Evolutionary conservation across 176 grass and related monocot genomes (phyloP), one percentile per base, ranked within the genome.

Genomic region (Puya raimondii): DNA sequence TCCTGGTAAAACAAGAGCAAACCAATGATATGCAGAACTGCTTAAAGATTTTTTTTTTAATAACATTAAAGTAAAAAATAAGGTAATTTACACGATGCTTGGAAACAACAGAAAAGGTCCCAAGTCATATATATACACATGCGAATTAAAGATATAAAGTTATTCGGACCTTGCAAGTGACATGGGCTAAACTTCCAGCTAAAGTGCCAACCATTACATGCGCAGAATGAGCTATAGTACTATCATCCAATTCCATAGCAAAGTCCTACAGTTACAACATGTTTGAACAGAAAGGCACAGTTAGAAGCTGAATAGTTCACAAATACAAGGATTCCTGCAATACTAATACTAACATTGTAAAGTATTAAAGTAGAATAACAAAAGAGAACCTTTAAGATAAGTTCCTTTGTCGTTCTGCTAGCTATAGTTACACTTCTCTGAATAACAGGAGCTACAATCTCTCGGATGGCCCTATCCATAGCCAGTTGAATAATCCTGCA

Each of bases 371-470:
- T 11, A 72, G 47, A 11, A 69, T 18, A 68, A 11, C 72, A 69
- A 83, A 50, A 73, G 61, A 64, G 61, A 65, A 94, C 90, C 93
- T 96, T 96, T 68, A 96, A 66, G 80, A 92, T 91, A 79, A 96
- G 88, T 80, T 96, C 93, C 61, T 96, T 96, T 1, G 93, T 90
- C 16, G 93, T 96, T 72, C 93, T 84, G 79, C 81, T 90, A 81
- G 89, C 89, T 73, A 96, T 96, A 52, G 93, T 96, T 70, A 96
- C 89, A 85, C 93, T 96, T 82, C 88, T 84, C 76, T 92, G 89
- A 81, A 96, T 96, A 73, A 96, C 93, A 74, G 93, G 88, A 57
- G 79, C 85, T 73, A 96, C 84, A 64, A 96, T 96, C 75, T 96
- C 92, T 79, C 81, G 92, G 53, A 92, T 86, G 76, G 92, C 83